phyloP scores from a whole-genome alignment of 1,284 basidiomycete genomes.

The Nidula niveotomentosa region DNA sequence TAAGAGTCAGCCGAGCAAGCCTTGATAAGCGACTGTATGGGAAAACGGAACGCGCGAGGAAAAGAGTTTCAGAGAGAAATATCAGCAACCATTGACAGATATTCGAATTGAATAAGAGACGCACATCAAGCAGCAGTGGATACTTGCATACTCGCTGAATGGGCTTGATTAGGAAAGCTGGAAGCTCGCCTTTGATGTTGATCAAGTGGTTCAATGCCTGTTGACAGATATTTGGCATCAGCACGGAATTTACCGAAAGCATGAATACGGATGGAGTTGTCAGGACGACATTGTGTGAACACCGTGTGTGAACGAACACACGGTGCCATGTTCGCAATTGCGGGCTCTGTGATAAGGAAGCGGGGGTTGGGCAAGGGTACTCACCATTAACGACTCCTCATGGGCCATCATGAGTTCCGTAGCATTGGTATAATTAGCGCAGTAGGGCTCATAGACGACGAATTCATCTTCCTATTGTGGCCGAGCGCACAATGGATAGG shows the following conservation, averaged over 20 bases:
- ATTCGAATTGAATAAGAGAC: slow-evolving; percentile 24
- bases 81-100: slow-evolving; percentile 13
- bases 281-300: slow-evolving; percentile 32
- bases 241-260: slow-evolving; percentile 24
- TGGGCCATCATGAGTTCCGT: slow-evolving; percentile 85
- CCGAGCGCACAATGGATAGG: slow-evolving; percentile 12
- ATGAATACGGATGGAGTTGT: slow-evolving; percentile 26
- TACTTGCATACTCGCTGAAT: slow-evolving; percentile 93
- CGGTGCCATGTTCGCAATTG: slow-evolving; percentile 3
- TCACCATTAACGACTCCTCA: slow-evolving; percentile 80
- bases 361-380: slow-evolving; percentile 29
- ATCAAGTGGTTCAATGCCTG: slow-evolving; percentile 76
- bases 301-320: slow-evolving; percentile 12
- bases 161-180: slow-evolving; percentile 89
- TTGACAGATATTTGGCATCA: slow-evolving; percentile 37
- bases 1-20: slow-evolving; percentile 67
- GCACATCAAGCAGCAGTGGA: slow-evolving; percentile 83
- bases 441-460: slow-evolving; percentile 95
- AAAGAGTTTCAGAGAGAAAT: background rate
- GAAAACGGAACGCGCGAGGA: too few species aligned
- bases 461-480: slow-evolving; percentile 88
- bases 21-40: slow-evolving; percentile 71
- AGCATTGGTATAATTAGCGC: slow-evolving; percentile 92
- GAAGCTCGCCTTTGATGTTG: slow-evolving; percentile 85
- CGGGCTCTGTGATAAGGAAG: slow-evolving; percentile 13